Percentiles rank a stretch among this genome's conserved stretches.
phyloP scores from a whole-genome alignment of 2,329 filamentous ascomycete genomes.

The Diaporthe eres region DNA sequence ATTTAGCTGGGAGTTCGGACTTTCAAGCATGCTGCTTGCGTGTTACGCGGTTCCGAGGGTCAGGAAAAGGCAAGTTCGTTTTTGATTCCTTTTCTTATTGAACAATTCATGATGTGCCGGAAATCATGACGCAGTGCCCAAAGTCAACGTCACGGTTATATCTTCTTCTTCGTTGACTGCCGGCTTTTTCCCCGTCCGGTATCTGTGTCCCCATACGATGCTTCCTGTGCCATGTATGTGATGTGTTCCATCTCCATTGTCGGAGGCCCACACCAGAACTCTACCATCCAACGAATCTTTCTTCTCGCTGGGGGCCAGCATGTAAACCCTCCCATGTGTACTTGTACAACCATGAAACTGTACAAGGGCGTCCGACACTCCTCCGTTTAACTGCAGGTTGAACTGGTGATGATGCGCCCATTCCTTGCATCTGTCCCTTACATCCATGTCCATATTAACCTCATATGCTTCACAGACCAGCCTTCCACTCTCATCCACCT shows the following conservation, averaged over 20 bases:
- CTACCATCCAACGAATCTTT: background rate
- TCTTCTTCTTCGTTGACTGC: constrained; percentile 7
- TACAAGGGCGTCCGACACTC: background rate
- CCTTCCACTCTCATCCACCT: constrained; percentile 7
- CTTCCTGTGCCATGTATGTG: background rate
- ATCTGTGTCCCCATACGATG: background rate
- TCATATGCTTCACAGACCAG: background rate
- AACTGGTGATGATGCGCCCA: background rate
- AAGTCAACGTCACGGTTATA: background rate
- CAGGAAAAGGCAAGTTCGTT: background rate
- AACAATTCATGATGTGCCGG: background rate
- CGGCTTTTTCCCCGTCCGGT: background rate
- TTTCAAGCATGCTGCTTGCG: background rate
- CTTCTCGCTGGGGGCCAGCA: background rate
- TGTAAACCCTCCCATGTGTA: background rate
- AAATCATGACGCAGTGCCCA: background rate
- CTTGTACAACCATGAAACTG: background rate
- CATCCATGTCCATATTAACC: background rate
- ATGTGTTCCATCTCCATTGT: constrained; percentile 5
- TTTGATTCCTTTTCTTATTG: background rate
- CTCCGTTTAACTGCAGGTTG: background rate
- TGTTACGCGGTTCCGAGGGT: background rate
- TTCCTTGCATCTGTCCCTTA: background rate
- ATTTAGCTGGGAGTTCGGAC: background rate
- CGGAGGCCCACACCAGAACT: background rate